Base-by-base conservation (phyloP, 2,329 filamentous ascomycete genomes). In the Fusarium nisikadoi region DNA sequence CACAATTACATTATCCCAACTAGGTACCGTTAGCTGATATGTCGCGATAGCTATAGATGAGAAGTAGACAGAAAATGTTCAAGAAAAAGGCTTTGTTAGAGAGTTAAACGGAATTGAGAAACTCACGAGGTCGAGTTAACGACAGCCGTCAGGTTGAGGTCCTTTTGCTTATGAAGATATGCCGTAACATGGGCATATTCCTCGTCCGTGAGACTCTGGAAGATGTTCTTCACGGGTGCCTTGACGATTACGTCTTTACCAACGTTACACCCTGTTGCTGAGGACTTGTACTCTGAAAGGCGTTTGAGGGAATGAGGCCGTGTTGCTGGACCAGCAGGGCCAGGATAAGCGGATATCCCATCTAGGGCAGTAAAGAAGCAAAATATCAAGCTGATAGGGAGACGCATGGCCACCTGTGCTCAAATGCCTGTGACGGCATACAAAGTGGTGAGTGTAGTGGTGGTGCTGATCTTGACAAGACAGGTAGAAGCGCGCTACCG, bases 1-100 rank as follows among this genome's bases (percentile, higher is more conserved):
- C n/a, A 72, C 61, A 2, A 72, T 72, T 13, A 72, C 70, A 45
- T 72, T 72, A 3, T 72, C 70, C 70, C 70, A 72, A 12, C 69
- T 72, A 17, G 2, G 9, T 8, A 35, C 0, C 1, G 12, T 68
- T 36, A 55, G 42, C 19, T 38, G 13, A 36, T 3, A 5, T 33
- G 11, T 33, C 1, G 8, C 5, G 4, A 45, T 13, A n/a, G 9
- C 1, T 2, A 20, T 47, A 20, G 12, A 8, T 38, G 35, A 27
- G 33, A 12, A 38, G n/a, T 47, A 13, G 3, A 14, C 13, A 43
- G 23, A 49, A 41, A 6, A n/a, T 8, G 35, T 49, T 19, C 23
- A 25, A 25, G 4, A 20, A 43, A 17, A 20, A 41, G 39, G 41
- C 25, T 19, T 41, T 41, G 14, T 16, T 42, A 41, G n/a, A 9